phyloP scores from a whole-genome alignment of 2,329 filamentous ascomycete species.

The Ascosphaera apis region DNA sequence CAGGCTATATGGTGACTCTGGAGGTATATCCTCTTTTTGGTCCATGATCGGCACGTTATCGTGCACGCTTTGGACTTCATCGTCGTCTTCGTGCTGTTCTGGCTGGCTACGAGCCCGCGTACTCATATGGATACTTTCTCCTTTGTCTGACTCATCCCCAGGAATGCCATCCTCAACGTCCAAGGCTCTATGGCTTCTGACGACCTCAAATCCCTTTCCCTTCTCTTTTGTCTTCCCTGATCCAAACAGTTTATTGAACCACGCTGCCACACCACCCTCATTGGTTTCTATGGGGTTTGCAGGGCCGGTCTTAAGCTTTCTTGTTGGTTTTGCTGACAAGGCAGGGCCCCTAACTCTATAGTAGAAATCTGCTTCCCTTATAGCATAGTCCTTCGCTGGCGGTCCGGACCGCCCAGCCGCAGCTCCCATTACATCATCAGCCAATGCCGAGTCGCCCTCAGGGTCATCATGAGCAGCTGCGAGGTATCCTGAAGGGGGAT shows the following conservation, averaged over 20 bases:
- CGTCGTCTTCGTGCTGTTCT: not conserved
- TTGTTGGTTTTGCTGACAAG: constrained; percentile 55
- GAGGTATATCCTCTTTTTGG: not conserved
- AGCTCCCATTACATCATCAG: too few species aligned
- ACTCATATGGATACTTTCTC: not conserved
- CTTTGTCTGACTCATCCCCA: not conserved
- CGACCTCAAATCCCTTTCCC: constrained; percentile 90
- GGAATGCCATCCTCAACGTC: not conserved
- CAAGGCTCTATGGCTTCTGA: constrained; percentile 63
- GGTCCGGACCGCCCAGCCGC: constrained; percentile 9
- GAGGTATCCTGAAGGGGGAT: constrained; percentile 13
- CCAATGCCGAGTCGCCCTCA: constrained; percentile 8
- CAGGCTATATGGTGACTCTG: constrained; percentile 39
- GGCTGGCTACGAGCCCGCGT: not conserved
- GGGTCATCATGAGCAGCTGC: constrained; percentile 20
- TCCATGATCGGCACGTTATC: not conserved
- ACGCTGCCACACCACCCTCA: constrained; percentile 57
- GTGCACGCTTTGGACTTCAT: not conserved
- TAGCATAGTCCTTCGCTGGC: constrained; percentile 64
- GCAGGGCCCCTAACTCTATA: constrained; percentile 81
- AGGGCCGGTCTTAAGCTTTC: constrained; percentile 78
- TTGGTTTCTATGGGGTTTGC: constrained; percentile 52
- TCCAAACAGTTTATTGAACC: constrained; percentile 59
- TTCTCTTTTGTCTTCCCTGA: constrained; percentile 72
- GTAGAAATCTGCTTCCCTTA: constrained; percentile 90